phyloP scores from a whole-genome alignment of 345 rosid genomes.

The Eutrema japonicum region DNA sequence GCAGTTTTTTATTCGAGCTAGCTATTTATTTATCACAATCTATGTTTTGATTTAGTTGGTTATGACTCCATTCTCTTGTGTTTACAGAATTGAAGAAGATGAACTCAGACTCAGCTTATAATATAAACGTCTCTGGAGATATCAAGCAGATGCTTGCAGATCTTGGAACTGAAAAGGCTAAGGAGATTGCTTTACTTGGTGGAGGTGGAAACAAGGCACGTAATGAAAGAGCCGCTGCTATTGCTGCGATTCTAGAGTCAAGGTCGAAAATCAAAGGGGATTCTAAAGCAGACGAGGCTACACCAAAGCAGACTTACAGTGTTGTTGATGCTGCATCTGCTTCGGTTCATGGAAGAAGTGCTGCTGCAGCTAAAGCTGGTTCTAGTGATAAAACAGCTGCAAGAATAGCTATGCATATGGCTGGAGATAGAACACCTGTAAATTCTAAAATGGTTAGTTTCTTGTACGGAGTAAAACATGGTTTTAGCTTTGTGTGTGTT shows the following conservation, averaged over 20 bases:
- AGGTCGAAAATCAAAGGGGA: slow-evolving; percentile 74
- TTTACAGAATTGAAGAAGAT: slow-evolving; percentile 64
- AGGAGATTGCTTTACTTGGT: slow-evolving; percentile 80
- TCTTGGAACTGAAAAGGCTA: slow-evolving; percentile 93
- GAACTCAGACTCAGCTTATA: slow-evolving; percentile 73
- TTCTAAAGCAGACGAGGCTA: slow-evolving; percentile 54
- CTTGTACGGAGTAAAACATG: not conserved
- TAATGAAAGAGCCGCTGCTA: slow-evolving; percentile 94
- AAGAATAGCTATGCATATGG: slow-evolving; percentile 93
- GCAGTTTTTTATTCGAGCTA: not conserved
- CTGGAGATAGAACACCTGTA: slow-evolving; percentile 90
- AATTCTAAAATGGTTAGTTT: slow-evolving; percentile 80
- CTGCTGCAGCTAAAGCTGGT: slow-evolving; percentile 86
- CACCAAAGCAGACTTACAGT: slow-evolving; percentile 59
- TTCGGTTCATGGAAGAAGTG: slow-evolving; percentile 94
- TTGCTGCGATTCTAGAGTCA: slow-evolving; percentile 78
- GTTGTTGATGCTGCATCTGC: slow-evolving; percentile 98
- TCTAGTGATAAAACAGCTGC: slow-evolving; percentile 86
- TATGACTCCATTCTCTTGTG: slow-evolving; percentile 17
- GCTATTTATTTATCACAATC: not conserved
- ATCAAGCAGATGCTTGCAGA: slow-evolving; percentile 86
- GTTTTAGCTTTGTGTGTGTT: slow-evolving; percentile 1
- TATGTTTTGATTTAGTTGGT: slow-evolving; percentile 11
- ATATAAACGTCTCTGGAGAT: slow-evolving; percentile 79
- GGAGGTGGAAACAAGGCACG: slow-evolving; percentile 97